These are phyloP conservation scores for Didymella keratinophila DNA, from an alignment of 2,329 filamentous ascomycete genomes.

Conservation along the genomic window DNA sequence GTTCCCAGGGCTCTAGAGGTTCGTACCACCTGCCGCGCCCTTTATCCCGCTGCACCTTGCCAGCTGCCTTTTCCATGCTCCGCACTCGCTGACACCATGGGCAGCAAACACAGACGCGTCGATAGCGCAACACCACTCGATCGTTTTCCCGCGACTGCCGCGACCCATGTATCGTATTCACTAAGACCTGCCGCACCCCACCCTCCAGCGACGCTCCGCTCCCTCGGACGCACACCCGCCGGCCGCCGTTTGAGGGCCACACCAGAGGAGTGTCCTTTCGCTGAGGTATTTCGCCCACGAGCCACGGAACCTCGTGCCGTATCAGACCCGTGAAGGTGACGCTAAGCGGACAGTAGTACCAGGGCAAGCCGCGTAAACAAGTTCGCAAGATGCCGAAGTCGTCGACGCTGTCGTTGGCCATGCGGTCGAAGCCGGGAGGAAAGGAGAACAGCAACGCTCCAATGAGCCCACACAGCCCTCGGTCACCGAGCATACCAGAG, in stretches of 20 bases:
- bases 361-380: constrained; percentile 37
- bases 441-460: constrained; percentile 41
- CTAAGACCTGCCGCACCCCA: constrained; percentile 28
- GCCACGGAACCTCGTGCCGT: constrained; percentile 5
- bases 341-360: constrained; percentile 39
- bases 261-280: constrained; percentile 24
- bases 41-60: constrained; percentile 32
- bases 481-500: constrained; percentile 42
- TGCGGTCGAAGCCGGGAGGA: constrained; percentile 40
- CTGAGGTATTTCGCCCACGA: constrained; percentile 38
- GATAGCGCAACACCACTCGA: constrained; percentile 27
- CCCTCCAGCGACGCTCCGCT: constrained; percentile 29
- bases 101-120: constrained; percentile 35
- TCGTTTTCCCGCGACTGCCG: constrained; percentile 21
- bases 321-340: constrained; percentile 10
- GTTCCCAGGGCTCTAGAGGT: constrained; percentile 40
- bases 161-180: constrained; percentile 40
- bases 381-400: constrained; percentile 52
- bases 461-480: constrained; percentile 47
- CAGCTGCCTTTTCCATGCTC: constrained; percentile 18
- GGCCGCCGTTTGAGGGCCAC: constrained; percentile 23
- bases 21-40: constrained; percentile 44
- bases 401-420: constrained; percentile 48
- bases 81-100: constrained; percentile 45
- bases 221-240: constrained; percentile 24